Conservation (phyloP, 345 rosid species). For the Salix caprea region DNA sequence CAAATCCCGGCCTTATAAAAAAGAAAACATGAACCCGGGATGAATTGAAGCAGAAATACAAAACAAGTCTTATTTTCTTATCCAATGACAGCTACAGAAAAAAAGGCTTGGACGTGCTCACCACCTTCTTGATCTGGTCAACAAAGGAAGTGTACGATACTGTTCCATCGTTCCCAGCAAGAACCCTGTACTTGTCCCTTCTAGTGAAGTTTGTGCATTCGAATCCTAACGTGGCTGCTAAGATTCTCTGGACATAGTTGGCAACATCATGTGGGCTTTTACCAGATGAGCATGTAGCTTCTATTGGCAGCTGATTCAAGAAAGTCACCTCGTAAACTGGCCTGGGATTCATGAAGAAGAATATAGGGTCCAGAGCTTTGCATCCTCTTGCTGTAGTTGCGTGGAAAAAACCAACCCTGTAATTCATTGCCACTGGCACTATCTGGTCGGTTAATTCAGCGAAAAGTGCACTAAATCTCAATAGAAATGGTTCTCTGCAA, state of each 20-base stretch:
- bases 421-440: constrained; percentile 92
- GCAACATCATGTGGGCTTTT: constrained; percentile 91
- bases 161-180: constrained; percentile 85
- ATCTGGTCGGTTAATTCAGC: constrained; percentile 80
- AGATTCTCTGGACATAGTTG: constrained; percentile 77
- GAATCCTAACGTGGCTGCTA: constrained; percentile 79
- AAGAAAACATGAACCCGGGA: neutral
- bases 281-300: constrained; percentile 86
- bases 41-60: neutral
- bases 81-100: constrained; percentile 17
- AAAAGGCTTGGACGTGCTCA: constrained; percentile 59
- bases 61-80: neutral
- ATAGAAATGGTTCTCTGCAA: constrained; percentile 79
- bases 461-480: constrained; percentile 81
- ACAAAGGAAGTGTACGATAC: constrained; percentile 51
- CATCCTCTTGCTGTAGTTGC: constrained; percentile 94
- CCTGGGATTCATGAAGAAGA: constrained; percentile 94
- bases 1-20: constrained; percentile 1
- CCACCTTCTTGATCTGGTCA: constrained; percentile 50
- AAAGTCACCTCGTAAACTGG: constrained; percentile 88
- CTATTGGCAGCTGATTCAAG: constrained; percentile 70
- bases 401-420: constrained; percentile 87
- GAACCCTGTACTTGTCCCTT: constrained; percentile 73
- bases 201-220: constrained; percentile 93
- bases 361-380: constrained; percentile 81